Percentiles rank a stretch among this genome's conserved stretches.
Evolutionary conservation across 148 eudicot species (phyloP).

Genomic region (Camellia japonica): DNA sequence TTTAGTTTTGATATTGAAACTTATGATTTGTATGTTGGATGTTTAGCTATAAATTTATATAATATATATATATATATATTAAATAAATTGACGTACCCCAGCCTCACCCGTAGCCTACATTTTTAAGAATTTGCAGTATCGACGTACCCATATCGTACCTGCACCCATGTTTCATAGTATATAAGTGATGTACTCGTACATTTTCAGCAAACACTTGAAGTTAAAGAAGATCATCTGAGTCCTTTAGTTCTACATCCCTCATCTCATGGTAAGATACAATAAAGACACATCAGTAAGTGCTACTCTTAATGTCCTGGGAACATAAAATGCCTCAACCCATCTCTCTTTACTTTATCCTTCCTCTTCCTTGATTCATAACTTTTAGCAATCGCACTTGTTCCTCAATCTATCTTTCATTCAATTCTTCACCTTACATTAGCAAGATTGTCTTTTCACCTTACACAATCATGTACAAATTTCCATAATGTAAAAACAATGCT

Average conservation of each 20-base stretch:
- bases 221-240: constrained; percentile 3
- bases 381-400: not conserved
- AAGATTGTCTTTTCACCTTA: too few species aligned
- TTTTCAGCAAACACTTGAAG: not conserved
- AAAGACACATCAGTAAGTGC: not conserved
- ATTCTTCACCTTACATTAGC: not conserved
- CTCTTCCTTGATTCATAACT: not conserved
- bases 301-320: not conserved
- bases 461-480: too few species aligned
- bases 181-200: not conserved
- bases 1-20: too few species aligned
- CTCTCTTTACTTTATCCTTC: not conserved
- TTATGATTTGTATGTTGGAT: too few species aligned
- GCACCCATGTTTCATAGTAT: too few species aligned
- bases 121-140: too few species aligned
- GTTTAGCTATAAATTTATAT: too few species aligned
- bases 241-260: not conserved
- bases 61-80: too few species aligned
- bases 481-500: too few species aligned
- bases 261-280: not conserved
- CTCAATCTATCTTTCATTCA: not conserved
- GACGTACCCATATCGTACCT: too few species aligned
- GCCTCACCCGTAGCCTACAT: too few species aligned
- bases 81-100: too few species aligned
- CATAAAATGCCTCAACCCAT: not conserved